Conservation (phyloP, 352 stramenopile genomes). For the Pythium dissotocum region DNA sequence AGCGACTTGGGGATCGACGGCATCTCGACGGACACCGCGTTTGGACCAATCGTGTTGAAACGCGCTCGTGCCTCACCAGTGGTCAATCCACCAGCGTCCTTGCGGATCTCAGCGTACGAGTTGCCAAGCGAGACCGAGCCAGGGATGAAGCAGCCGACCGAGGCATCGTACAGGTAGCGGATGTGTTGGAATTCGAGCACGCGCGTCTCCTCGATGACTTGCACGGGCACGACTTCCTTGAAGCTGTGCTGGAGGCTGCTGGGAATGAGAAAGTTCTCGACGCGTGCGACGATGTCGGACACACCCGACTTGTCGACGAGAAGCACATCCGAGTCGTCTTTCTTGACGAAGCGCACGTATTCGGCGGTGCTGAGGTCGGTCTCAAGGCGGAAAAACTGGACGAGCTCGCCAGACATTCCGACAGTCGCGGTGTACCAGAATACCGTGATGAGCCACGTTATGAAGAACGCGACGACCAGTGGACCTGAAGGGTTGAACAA, state of each 20-base stretch:
- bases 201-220: constrained; percentile 24
- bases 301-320: constrained; percentile 58
- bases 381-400: constrained; percentile 66
- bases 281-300: constrained; percentile 49
- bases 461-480: constrained; percentile 66
- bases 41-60: constrained; percentile 49
- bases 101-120: constrained; percentile 51
- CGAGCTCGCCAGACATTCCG: constrained; percentile 39
- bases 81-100: constrained; percentile 50
- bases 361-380: constrained; percentile 40
- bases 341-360: constrained; percentile 63
- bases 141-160: constrained; percentile 24
- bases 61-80: constrained; percentile 34
- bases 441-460: constrained; percentile 49
- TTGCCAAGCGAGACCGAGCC: constrained; percentile 38
- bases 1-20: constrained; percentile 49
- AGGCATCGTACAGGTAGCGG: constrained; percentile 31
- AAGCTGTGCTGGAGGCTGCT: constrained; percentile 38
- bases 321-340: constrained; percentile 55
- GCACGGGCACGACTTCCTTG: constrained; percentile 52
- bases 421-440: constrained; percentile 58
- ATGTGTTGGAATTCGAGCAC: constrained; percentile 34
- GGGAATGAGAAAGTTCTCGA: constrained; percentile 50
- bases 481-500: constrained; percentile 57
- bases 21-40: constrained; percentile 70